A percentile compares a stretch with the other conserved stretches of the same genome.
Evolutionary conservation across 176 grass and related monocot genomes (phyloP).

Genomic region (Microstegium vimineum): DNA sequence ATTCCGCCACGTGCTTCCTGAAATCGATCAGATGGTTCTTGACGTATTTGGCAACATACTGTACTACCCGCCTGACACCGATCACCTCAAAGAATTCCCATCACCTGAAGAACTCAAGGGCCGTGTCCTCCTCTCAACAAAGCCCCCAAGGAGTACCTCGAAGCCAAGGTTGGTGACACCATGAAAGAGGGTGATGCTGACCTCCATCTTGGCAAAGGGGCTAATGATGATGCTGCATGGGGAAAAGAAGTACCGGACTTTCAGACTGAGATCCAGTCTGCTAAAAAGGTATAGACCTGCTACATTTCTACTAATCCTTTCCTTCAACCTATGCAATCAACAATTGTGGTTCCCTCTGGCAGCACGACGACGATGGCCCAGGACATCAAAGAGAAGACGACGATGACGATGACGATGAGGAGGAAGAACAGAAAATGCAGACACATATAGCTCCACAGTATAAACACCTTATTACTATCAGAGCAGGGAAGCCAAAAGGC

Average conservation of each 20-base stretch:
- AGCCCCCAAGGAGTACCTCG: constrained; percentile 88
- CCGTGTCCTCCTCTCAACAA: constrained; percentile 78
- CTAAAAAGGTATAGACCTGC: constrained; percentile 39
- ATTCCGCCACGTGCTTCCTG: neutral
- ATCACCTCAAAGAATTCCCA: constrained; percentile 68
- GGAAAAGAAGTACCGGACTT: constrained; percentile 81
- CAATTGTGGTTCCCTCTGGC: neutral
- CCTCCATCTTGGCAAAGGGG: constrained; percentile 22
- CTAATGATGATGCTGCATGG: constrained; percentile 57
- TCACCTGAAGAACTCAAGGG: constrained; percentile 73
- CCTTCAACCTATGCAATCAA: neutral
- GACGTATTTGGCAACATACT: constrained; percentile 65
- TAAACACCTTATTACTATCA: constrained; percentile 78
- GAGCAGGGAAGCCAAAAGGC: constrained; percentile 89
- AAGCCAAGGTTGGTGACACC: constrained; percentile 38
- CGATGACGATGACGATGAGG: neutral
- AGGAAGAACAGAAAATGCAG: constrained; percentile 41
- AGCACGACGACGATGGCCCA: constrained; percentile 33
- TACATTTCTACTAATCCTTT: neutral
- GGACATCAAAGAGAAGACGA: constrained; percentile 21
- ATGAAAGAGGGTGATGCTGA: constrained; percentile 51
- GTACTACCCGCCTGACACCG: constrained; percentile 56
- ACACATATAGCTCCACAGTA: constrained; percentile 51
- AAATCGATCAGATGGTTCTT: constrained; percentile 67
- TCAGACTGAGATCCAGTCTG: constrained; percentile 48